Percentiles rank a stretch among this genome's conserved stretches.
Conservation (phyloP, 495 filamentous ascomycete species). For the Penicillium paradoxum region DNA sequence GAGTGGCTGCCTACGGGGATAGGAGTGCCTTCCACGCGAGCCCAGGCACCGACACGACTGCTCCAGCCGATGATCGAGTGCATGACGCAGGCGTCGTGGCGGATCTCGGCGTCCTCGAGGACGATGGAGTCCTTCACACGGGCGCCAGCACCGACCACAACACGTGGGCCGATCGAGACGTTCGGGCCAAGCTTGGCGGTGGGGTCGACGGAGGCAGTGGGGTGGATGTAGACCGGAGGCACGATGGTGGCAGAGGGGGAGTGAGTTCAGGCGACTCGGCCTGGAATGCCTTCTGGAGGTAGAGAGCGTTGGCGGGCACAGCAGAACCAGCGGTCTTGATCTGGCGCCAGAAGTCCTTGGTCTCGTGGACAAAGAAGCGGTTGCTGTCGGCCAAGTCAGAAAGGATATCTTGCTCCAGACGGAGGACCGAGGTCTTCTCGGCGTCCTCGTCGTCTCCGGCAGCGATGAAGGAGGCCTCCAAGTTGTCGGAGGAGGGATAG, state of each 20-base stretch:
- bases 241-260: conserved; percentile 84
- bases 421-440: conserved; percentile 80
- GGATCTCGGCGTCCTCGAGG: conserved; percentile 91
- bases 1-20: conserved; percentile 84
- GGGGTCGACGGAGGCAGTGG: conserved; percentile 85
- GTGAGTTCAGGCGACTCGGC: conserved; percentile 76
- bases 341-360: conserved; percentile 99
- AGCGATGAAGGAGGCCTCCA: conserved; percentile 75
- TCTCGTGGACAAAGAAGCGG: conserved; percentile 98
- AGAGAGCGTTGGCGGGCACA: conserved; percentile 94
- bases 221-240: conserved; percentile 95
- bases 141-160: conserved; percentile 75
- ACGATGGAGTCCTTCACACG: conserved; percentile 96
- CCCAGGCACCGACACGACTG: conserved; percentile 94
- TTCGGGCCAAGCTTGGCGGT: conserved; percentile 96
- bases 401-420: conserved; percentile 96
- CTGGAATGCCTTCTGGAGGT: conserved; percentile 93
- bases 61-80: conserved; percentile 98
- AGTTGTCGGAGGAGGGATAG: conserved; percentile 92
- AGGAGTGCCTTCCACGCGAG: conserved; percentile 92
- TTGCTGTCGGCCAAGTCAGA: conserved; percentile 95
- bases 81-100: conserved; percentile 92
- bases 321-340: conserved; percentile 99
- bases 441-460: conserved; percentile 63
- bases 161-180: conserved; percentile 89